Conservation (phyloP, 306 rosid genomes). For the Quercus aquifolioides region DNA sequence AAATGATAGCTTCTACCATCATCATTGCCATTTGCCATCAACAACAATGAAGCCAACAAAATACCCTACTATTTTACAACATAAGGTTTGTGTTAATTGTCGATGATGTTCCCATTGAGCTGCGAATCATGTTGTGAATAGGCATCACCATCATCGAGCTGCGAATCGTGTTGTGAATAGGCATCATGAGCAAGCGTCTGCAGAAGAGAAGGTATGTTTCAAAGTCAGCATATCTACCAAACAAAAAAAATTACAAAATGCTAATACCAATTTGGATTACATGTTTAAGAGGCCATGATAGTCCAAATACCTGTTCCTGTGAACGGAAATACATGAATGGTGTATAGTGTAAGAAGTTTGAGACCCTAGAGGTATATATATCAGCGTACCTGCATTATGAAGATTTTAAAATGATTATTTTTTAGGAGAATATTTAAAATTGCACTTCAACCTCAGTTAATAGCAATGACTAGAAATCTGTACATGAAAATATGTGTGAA, state of each 20-base stretch:
- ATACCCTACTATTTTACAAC: conserved; percentile 6
- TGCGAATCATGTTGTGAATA: conserved; percentile 40
- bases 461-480: not conserved
- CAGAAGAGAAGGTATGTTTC: conserved; percentile 23
- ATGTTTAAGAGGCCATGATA: conserved; percentile 1
- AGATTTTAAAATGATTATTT: not conserved
- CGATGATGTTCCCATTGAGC: conserved; percentile 24
- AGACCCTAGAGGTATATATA: conserved; percentile 96
- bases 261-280: not conserved
- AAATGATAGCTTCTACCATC: not conserved
- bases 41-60: not conserved
- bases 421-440: not conserved
- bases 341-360: conserved; percentile 81
- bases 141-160: conserved; percentile 42
- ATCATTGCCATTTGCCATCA: not conserved
- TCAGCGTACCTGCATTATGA: conserved; percentile 80
- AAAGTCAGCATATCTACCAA: conserved; percentile 10
- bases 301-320: conserved; percentile 78
- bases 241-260: not conserved
- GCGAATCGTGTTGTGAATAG: conserved; percentile 37
- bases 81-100: conserved; percentile 18
- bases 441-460: not conserved
- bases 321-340: conserved; percentile 98
- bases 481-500: conserved; percentile 1
- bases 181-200: conserved; percentile 98